Percentiles rank a stretch among this genome's conserved stretches.
Conservation (phyloP, 768 basidiomycete species). For the Cyathus striatus region DNA sequence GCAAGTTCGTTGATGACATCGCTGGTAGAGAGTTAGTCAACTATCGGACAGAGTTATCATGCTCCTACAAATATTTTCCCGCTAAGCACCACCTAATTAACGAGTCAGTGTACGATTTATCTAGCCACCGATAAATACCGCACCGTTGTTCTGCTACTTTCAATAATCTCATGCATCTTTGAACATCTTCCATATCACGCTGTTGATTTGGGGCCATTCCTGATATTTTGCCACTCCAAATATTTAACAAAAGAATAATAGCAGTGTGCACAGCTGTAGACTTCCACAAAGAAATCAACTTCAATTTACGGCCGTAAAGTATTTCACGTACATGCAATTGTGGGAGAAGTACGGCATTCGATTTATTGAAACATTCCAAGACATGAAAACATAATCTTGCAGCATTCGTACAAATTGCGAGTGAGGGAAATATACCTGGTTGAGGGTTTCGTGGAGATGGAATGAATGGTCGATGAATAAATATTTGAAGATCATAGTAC, state of each 20-base stretch:
- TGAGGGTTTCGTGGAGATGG: conserved; percentile 52
- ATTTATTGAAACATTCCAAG: conserved; percentile 44
- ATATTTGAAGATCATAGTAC: conserved; percentile 54
- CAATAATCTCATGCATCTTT: conserved; percentile 53
- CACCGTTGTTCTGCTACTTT: conserved; percentile 33
- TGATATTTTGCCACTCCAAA: conserved; percentile 55
- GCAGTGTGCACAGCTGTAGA: conserved; percentile 31
- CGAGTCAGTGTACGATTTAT: not conserved
- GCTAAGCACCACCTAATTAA: conserved; percentile 33
- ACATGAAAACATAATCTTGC: conserved; percentile 73
- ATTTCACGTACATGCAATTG: conserved; percentile 26
- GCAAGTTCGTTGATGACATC: conserved; percentile 32
- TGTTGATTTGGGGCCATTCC: conserved; percentile 39
- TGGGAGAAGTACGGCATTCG: conserved; percentile 25
- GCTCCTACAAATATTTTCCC: conserved; percentile 33
- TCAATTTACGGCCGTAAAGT: conserved; percentile 4
- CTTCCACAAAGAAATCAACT: no score
- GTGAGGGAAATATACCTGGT: conserved; percentile 43
- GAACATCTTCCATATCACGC: conserved; percentile 54
- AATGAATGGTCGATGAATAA: conserved; percentile 77
- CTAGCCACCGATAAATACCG: conserved; percentile 2
- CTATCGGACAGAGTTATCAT: not conserved
- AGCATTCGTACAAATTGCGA: conserved; percentile 82
- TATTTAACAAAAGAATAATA: conserved; percentile 58
- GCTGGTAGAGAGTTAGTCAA: conserved; percentile 12